A percentile compares a stretch with the other conserved stretches of the same genome.
phyloP scores from a whole-genome alignment of 2,329 filamentous ascomycete species.

The Ambrosiella cleistominuta region DNA sequence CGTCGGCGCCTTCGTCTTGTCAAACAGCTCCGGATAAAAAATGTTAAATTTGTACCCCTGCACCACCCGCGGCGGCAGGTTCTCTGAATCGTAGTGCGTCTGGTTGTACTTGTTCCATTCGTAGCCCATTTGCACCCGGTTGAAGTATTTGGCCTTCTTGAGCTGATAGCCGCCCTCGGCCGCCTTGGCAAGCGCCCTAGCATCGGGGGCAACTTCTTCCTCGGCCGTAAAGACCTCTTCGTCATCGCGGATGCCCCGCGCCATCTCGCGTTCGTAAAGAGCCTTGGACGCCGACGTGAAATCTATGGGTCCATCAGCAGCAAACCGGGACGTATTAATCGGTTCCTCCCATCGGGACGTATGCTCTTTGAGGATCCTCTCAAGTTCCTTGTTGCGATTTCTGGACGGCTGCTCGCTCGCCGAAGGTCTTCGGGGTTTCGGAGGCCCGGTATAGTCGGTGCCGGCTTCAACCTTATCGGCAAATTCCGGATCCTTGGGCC shows the following conservation, averaged over 20 bases:
- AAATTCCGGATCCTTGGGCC: conserved; percentile 49
- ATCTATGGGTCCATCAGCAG: conserved; percentile 53
- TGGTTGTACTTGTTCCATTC: conserved; percentile 99
- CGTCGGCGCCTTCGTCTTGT: conserved; percentile 84
- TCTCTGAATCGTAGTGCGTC: conserved; percentile 97
- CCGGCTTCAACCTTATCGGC: conserved; percentile 23
- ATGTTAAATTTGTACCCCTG: conserved; percentile 99
- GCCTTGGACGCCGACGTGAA: conserved; percentile 76
- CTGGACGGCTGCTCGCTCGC: neutral
- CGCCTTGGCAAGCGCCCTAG: conserved; percentile 12
- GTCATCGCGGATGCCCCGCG: conserved; percentile 76
- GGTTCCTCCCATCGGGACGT: conserved; percentile 19
- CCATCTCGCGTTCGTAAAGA: conserved; percentile 81
- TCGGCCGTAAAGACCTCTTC: conserved; percentile 92
- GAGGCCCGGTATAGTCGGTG: conserved; percentile 13
- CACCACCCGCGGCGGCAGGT: conserved; percentile 92
- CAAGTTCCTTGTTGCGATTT: neutral
- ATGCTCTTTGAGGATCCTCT: neutral
- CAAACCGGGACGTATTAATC: conserved; percentile 49
- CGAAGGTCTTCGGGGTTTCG: neutral
- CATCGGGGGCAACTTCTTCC: conserved; percentile 49
- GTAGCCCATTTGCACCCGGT: conserved; percentile 95
- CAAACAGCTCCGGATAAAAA: conserved; percentile 93
- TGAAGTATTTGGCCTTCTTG: conserved; percentile 90
- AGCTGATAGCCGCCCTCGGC: conserved; percentile 59